Base-by-base conservation (phyloP, 2,329 filamentous ascomycete species). In the Cladosporium oxysporum region DNA sequence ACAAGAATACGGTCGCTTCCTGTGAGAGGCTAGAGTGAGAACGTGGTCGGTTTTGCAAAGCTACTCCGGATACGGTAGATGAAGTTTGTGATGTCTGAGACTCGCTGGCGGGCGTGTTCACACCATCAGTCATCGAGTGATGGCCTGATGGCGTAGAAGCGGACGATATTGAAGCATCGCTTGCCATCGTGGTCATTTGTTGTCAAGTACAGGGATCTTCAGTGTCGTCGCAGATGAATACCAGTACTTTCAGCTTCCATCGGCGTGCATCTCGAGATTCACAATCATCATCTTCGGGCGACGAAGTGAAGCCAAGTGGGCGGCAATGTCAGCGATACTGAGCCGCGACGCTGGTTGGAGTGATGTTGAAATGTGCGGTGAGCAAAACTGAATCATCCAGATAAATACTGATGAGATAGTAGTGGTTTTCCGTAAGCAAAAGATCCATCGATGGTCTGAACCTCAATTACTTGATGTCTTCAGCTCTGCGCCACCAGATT, bases 1-100 rank as follows among this genome's bases (percentile, higher is more conserved):
- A 62, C 1, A 70, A 33, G 16, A 63, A 63, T 8, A 23, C 5
- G 16, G 26, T 26, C 18, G 60, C 60, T 35, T 63, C 60, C 6
- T 28, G 41, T 11, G 60, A 57, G 1, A 63, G 33, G n/a, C 35
- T 29, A 1, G 49, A 44, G 3, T 21, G 6, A 5, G 33, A 11
- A 10, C n/a, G 14, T 29, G 14, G 14, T 23, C 10, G 21, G 26
- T 8, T 31, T 50, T 8, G 44, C 8, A 14, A 11, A 12, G 33
- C 1, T 12, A 28, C 4, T 3, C 41, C 33, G 4, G 44, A 21
- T 29, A 31, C 31, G 12, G n/a, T 18, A 11, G 50, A 63, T 12
- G 33, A n/a, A 55, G 50, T 44, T 12, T 41, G 49, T 7, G 60
- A 63, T 1, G 60, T 57, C 6, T 63, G 49, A 4, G 60, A 63